Conservation (phyloP, 768 basidiomycete genomes). For the Sarcomyxa edulis region DNA sequence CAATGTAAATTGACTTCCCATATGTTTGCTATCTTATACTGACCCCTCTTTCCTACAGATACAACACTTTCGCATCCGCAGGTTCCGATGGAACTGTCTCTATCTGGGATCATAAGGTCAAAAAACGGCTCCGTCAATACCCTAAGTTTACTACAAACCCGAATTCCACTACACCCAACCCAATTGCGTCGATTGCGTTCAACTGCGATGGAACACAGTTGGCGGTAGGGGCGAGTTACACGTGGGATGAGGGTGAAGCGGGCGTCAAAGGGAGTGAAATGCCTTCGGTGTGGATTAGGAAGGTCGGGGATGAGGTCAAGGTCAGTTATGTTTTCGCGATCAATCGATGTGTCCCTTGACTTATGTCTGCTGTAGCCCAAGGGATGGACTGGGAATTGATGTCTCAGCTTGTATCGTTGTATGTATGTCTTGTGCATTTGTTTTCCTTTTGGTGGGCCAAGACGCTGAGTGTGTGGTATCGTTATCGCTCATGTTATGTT, state of each 20-base stretch:
- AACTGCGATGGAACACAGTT: slow-evolving; percentile 78
- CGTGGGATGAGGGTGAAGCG: slow-evolving; percentile 83
- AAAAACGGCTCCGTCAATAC: slow-evolving; percentile 91
- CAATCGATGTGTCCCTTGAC: not conserved
- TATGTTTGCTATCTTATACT: not conserved
- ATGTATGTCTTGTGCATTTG: no score
- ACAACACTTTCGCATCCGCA: slow-evolving; percentile 93
- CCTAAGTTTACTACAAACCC: slow-evolving; percentile 63
- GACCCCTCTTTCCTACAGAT: slow-evolving; percentile 33
- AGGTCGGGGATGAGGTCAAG: slow-evolving; percentile 75
- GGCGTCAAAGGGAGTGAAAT: slow-evolving; percentile 61
- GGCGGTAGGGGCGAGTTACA: slow-evolving; percentile 83
- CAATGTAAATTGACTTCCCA: slow-evolving; percentile 41
- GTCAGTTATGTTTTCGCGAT: slow-evolving; percentile 26
- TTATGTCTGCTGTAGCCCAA: slow-evolving; percentile 15
- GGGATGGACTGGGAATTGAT: slow-evolving; percentile 16
- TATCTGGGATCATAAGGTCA: slow-evolving; percentile 96
- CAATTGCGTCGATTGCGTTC: slow-evolving; percentile 79
- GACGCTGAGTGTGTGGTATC: no score
- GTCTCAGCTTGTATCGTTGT: no score
- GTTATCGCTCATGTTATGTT: no score
- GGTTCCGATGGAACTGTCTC: slow-evolving; percentile 94
- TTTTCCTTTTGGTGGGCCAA: no score
- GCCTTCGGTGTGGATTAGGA: slow-evolving; percentile 57
- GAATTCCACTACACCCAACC: no score